phyloP scores from a whole-genome alignment of 2,329 filamentous ascomycete genomes.

The Akanthomyces lecanii region DNA sequence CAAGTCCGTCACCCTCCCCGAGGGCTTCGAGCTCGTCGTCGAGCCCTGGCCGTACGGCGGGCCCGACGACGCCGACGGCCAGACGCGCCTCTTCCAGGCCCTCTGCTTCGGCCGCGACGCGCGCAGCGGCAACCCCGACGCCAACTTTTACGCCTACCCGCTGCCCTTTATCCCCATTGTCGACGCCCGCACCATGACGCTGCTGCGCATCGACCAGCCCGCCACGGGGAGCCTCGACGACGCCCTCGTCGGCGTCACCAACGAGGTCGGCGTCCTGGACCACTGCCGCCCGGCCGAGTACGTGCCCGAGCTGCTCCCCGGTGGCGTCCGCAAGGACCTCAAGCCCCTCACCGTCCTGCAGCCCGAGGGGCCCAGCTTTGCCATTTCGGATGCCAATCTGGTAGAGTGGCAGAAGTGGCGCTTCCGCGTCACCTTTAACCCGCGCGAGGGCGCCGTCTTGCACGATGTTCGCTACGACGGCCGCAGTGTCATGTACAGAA shows the following conservation, averaged over 20 bases:
- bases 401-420: conserved; percentile 62
- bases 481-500: conserved; percentile 60
- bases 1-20: conserved; percentile 25
- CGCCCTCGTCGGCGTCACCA: conserved; percentile 19
- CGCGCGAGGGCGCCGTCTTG: conserved; percentile 63
- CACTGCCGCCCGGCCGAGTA: conserved; percentile 35
- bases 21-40: conserved; percentile 29
- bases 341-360: conserved; percentile 53
- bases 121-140: conserved; percentile 38
- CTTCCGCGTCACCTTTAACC: conserved; percentile 65
- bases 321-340: conserved; percentile 43
- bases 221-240: conserved; percentile 32
- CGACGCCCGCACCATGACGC: conserved; percentile 27
- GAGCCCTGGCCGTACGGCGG: conserved; percentile 34
- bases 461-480: conserved; percentile 66
- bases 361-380: conserved; percentile 35
- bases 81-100: conserved; percentile 30
- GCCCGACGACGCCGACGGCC: conserved; percentile 28
- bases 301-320: conserved; percentile 37
- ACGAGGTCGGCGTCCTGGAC: conserved; percentile 24
- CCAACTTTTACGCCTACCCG: conserved; percentile 54
- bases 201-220: conserved; percentile 32
- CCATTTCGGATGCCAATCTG: conserved; percentile 39
- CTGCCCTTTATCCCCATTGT: conserved; percentile 45
- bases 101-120: conserved; percentile 31